phyloP scores from a whole-genome alignment of 2,329 filamentous ascomycete genomes.

The Dactylellina sp. region DNA sequence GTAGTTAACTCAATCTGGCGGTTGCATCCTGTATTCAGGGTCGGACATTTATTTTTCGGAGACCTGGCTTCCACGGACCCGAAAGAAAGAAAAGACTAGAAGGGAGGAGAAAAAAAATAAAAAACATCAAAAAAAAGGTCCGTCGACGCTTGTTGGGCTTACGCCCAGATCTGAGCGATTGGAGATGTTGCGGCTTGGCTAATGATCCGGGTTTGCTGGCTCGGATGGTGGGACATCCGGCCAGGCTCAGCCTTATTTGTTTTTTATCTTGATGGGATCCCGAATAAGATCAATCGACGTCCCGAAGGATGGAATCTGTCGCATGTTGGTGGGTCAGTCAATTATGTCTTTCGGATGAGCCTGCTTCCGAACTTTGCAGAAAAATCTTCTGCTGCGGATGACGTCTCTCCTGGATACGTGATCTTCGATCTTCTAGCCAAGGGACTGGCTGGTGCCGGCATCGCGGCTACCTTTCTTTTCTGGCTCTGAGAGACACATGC shows the following conservation, averaged over 20 bases:
- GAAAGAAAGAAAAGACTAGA: too few species aligned
- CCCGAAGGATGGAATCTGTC: conserved; percentile 29
- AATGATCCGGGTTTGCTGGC: conserved; percentile 7
- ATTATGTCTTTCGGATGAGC: conserved; percentile 42
- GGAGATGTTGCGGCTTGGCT: too few species aligned
- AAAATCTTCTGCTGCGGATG: too few species aligned
- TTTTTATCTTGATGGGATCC: too few species aligned
- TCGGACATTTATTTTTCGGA: conserved; percentile 9
- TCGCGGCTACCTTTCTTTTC: too few species aligned
- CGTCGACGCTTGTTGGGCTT: conserved; percentile 3
- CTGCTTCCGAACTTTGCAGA: conserved; percentile 21
- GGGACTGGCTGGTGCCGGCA: too few species aligned
- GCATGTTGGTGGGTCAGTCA: conserved; percentile 17
- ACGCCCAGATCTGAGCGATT: conserved; percentile 4
- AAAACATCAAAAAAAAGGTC: conserved; percentile 19
- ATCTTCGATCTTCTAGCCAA: too few species aligned
- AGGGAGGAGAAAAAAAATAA: too few species aligned
- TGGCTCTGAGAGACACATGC: too few species aligned
- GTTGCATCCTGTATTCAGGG: not conserved
- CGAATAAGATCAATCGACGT: not conserved
- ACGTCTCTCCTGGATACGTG: too few species aligned
- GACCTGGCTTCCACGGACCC: conserved; percentile 8
- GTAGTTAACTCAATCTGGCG: too few species aligned
- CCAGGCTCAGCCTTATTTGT: conserved; percentile 28
- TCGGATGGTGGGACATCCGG: conserved; percentile 35